Evolutionary conservation across 495 filamentous ascomycete species (phyloP), one percentile per base, ranked within the genome.

Genomic region (Hypoxylon perforatum): DNA sequence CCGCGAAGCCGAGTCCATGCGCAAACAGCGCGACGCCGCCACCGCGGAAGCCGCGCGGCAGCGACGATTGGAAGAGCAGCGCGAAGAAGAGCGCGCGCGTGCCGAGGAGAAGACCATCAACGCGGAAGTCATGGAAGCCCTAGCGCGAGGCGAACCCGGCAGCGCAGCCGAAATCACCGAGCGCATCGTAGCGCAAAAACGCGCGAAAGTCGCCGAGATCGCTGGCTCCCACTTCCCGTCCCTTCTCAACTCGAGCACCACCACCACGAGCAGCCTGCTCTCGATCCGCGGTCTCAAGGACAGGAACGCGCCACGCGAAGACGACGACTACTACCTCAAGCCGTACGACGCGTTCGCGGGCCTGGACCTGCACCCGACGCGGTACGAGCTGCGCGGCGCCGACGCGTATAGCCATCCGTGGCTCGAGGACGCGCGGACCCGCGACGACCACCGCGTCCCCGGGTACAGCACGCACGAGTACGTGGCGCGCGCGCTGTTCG

Each of bases 311-410:
- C 17, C 30, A 23, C 68, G 65, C 35, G 75, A 76, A 57, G 62
- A 76, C 5, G 75, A 77, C 23, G 65, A 67, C 9, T 71, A 72
- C 35, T 65, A 69, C 23, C 46, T 48, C 18, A 87, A 89, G 61
- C 87, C 91, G 1, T 97, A 95, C 74, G 94, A 98, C 83, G 90
- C 94, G 1, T 95, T 97, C 71, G 92, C 87, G 5, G 94, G 92
- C 0, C 66, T 92, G 54, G 83, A 85, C 17, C 84, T 91, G 51
- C 79, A 81, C 63, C 86, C 87, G 30, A 84, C 91, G 68, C 87
- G 92, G 70, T 95, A 90, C 72, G 77, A 82, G 15, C 68, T 94
- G n/a, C 86, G 45, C 49, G 59, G 52, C 14, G 47, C 85, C 69
- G 77, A 86, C 19, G 77, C 83, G 39, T 96, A 97, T 67, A 65